Evolutionary conservation across 345 rosid genomes (phyloP).

Genomic region (Aethionema arabicum): DNA sequence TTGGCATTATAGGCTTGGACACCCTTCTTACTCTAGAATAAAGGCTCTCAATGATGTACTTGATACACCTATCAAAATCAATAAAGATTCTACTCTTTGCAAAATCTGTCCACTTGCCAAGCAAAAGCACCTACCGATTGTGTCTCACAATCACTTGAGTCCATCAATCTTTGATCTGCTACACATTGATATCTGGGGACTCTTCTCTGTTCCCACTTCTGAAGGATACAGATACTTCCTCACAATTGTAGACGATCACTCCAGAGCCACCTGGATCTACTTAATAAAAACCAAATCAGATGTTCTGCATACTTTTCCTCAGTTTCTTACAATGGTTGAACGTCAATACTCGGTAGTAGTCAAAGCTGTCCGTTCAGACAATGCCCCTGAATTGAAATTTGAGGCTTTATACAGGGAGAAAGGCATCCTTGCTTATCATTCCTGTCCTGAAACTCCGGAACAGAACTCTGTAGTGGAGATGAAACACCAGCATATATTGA

Average conservation of each 20-base stretch:
- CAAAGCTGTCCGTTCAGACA: background rate
- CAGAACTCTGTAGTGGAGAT: no score
- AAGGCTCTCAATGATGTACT: no score
- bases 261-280: background rate
- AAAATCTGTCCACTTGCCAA: background rate
- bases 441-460: no score
- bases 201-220: background rate
- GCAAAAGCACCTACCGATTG: no score
- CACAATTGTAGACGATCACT: background rate
- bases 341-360: background rate
- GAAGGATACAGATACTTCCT: background rate
- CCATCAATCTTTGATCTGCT: background rate
- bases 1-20: background rate
- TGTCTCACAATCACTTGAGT: no score
- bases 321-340: background rate
- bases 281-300: background rate
- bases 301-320: background rate
- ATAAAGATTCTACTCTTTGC: no score
- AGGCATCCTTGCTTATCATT: background rate
- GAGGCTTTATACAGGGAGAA: background rate
- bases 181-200: background rate
- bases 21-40: background rate
- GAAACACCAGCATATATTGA: background rate
- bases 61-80: no score
- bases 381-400: background rate